Evolutionary conservation across 2,329 filamentous ascomycete species (phyloP), one percentile per base, ranked within the genome.

Genomic region (Penicillium occitanis): DNA sequence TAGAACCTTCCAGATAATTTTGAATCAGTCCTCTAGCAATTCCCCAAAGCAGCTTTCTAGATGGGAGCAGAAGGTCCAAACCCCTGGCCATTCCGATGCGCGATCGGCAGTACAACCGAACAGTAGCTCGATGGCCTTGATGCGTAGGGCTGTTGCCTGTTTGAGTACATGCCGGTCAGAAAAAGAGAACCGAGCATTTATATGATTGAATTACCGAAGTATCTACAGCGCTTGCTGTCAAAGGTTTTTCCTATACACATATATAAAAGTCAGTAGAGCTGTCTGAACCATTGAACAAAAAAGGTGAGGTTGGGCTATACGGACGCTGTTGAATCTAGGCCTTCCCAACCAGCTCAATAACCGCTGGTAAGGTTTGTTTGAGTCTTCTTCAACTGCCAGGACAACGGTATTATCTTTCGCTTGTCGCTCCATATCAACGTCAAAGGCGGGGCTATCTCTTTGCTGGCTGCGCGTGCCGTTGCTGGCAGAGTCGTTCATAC

Each of bases 41-140:
- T 59, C 55, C 55, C 13, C 55, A 37, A 59, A 59, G 33, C 33
- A 40, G 3, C n/a, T 59, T 59, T 59, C 55, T 22, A 59, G 33
- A 14, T 59, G 55, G 19, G 55, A 59, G 55, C 55, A 59, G 33
- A 59, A 59, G 33, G 33, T 37, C 55, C 35, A 37, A 35, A 59
- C 40, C n/a, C 55, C 55, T 33, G 55, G 55, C 55, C 55, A 59
- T 42, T 59, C 55, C 19, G 33, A 59, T 59, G 55, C 55, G 33
- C 25, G 55, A 19, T 37, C 22, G 35, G 33, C 55, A 42, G 35
- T 30, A 19, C 35, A 42, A 25, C 40, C 33, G 33, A 59, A 59
- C 6, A 59, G 13, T 14, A 59, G 40, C 55, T 59, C 55, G 55
- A 59, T 25, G 35, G 55, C 55, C 55, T 40, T 22, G 14, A 37